A percentile compares a stretch with the other conserved stretches of the same genome.
These are phyloP conservation scores for Mariannaea sp. DNA, from an alignment of 2,329 filamentous ascomycete species.

Conservation along the genomic window DNA sequence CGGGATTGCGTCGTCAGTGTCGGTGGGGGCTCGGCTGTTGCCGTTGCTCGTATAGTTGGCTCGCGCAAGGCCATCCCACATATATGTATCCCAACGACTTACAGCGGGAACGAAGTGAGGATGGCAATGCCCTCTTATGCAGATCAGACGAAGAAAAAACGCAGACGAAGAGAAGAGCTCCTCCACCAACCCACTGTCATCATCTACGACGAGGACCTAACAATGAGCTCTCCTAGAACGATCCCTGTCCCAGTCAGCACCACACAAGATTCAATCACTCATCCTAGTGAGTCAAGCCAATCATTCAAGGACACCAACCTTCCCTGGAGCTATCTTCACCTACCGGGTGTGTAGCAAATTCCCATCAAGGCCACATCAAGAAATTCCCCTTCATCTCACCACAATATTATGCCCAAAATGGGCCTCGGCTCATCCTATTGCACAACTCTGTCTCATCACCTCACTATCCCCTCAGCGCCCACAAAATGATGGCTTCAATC, in stretches of 20 bases:
- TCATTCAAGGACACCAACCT: constrained; percentile 33
- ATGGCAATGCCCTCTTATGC: constrained; percentile 39
- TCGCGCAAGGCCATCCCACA: constrained; percentile 59
- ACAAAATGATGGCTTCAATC: no score
- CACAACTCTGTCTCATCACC: background rate
- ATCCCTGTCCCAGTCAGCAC: constrained; percentile 38
- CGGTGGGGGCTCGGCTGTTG: constrained; percentile 66
- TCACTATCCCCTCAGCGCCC: no score
- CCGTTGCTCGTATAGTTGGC: constrained; percentile 60
- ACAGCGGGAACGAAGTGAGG: constrained; percentile 65
- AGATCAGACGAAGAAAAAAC: background rate
- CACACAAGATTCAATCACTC: constrained; percentile 22
- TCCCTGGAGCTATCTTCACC: constrained; percentile 44
- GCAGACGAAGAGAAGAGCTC: background rate
- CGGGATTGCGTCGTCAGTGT: constrained; percentile 65
- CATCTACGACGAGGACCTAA: constrained; percentile 47
- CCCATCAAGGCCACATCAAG: background rate
- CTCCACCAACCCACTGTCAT: constrained; percentile 38
- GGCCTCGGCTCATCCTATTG: no score
- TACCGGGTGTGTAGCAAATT: constrained; percentile 42
- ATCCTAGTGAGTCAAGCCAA: constrained; percentile 19
- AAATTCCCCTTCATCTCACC: background rate
- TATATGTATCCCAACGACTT: constrained; percentile 64
- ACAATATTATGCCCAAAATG: constrained; percentile 1
- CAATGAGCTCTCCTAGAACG: constrained; percentile 33